Percentiles rank a stretch among this genome's conserved stretches.
Evolutionary conservation across 768 basidiomycete genomes (phyloP).

Genomic region (Phanerochaete sordida): DNA sequence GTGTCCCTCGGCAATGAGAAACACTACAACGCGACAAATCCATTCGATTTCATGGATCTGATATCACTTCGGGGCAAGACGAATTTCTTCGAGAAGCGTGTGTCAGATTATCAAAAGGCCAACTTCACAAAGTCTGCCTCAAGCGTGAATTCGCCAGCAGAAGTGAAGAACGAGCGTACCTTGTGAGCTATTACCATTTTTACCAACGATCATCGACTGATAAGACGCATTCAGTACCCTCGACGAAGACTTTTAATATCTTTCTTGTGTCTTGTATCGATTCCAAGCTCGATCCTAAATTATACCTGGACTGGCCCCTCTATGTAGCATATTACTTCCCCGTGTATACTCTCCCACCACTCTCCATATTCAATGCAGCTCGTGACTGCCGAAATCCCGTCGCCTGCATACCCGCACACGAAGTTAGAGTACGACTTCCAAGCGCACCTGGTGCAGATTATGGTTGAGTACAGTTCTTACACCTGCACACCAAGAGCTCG

Average conservation of each 20-base stretch:
- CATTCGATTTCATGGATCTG: slow-evolving; percentile 94
- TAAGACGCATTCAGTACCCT: slow-evolving; percentile 27
- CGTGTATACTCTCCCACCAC: too few relatives aligned
- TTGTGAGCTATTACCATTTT: slow-evolving; percentile 33
- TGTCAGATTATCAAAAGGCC: slow-evolving; percentile 79
- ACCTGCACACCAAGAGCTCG: background rate
- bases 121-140: slow-evolving; percentile 37
- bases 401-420: background rate
- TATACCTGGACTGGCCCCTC: background rate
- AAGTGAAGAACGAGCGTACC: slow-evolving; percentile 19
- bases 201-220: background rate
- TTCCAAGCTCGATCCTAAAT: background rate
- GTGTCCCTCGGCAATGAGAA: slow-evolving; percentile 82
- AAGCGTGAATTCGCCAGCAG: background rate
- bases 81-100: slow-evolving; percentile 95
- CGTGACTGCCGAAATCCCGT: background rate
- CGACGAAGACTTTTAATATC: slow-evolving; percentile 38
- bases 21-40: slow-evolving; percentile 72
- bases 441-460: background rate
- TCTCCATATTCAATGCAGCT: background rate
- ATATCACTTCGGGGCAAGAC: slow-evolving; percentile 96
- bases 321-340: background rate
- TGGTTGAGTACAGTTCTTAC: background rate
- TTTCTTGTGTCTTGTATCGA: background rate
- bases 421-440: background rate